Conservation (phyloP, 1,139 yeast genomes). For the Lodderomyces jiufengensis region DNA sequence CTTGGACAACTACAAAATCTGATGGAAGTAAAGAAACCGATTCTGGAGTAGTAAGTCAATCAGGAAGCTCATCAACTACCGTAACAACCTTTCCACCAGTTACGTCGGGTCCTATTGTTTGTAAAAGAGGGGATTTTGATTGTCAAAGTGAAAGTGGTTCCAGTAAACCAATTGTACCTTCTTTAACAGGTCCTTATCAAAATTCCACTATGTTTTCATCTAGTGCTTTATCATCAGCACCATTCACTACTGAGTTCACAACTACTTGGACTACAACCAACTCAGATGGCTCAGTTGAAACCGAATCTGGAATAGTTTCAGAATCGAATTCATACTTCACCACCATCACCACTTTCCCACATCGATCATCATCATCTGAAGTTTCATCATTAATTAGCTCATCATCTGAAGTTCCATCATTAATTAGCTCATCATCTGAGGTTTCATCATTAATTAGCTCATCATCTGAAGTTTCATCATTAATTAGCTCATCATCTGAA, state of each 20-base stretch:
- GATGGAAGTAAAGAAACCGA: constrained; percentile 9
- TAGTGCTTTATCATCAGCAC: background rate
- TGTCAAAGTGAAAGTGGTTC: constrained; percentile 1
- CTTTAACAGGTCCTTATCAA: background rate
- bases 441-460: too few species aligned
- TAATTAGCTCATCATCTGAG: too few species aligned
- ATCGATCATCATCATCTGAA: too few species aligned
- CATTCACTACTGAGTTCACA: constrained; percentile 2
- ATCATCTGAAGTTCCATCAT: too few species aligned
- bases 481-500: too few species aligned
- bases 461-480: too few species aligned
- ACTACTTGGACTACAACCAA: constrained; percentile 6
- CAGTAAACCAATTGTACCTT: too few species aligned
- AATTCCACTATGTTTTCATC: background rate
- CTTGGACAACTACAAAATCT: constrained; percentile 9
- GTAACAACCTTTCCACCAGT: constrained; percentile 5
- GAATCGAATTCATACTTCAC: constrained; percentile 1
- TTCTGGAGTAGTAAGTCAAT: constrained; percentile 6
- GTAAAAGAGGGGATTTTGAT: constrained; percentile 3
- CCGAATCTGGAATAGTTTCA: constrained; percentile 15
- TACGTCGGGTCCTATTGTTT: background rate
- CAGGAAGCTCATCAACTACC: constrained; percentile 5
- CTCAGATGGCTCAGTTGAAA: constrained; percentile 8
- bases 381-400: too few species aligned
- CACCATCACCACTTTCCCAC: constrained; percentile 5